Evolutionary conservation across 768 basidiomycete species (phyloP).

Genomic region (Krasilnikovozyma curviuscula): DNA sequence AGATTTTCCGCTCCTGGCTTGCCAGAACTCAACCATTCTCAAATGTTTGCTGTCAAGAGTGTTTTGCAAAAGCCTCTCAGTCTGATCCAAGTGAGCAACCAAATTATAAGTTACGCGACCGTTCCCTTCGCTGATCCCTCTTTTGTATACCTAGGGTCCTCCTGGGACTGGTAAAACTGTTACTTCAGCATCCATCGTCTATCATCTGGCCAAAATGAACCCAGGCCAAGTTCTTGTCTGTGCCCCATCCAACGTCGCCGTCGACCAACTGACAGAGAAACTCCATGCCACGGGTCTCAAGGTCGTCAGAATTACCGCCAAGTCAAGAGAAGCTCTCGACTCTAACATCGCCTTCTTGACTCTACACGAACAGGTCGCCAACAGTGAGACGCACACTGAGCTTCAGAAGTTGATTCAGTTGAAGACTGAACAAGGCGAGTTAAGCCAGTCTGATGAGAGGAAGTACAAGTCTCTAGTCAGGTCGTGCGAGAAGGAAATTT

Average conservation of each 20-base stretch:
- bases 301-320: conserved; percentile 91
- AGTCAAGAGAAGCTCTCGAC: conserved; percentile 92
- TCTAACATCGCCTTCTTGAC: conserved; percentile 89
- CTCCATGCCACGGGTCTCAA: conserved; percentile 98
- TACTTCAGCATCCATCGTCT: conserved; percentile 94
- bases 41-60: conserved; percentile 99
- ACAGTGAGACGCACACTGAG: conserved; percentile 87
- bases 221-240: conserved; percentile 97
- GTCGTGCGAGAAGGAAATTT: conserved; percentile 93
- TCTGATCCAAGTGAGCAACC: conserved; percentile 54
- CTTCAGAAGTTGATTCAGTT: conserved; percentile 94
- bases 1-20: conserved; percentile 86
- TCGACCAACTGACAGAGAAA: conserved; percentile 97
- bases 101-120: not conserved
- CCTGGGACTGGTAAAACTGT: conserved; percentile 99
- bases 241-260: conserved; percentile 96
- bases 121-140: not conserved
- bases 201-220: conserved; percentile 98
- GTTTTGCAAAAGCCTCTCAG: conserved; percentile 95
- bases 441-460: conserved; percentile 88
- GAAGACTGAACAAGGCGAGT: conserved; percentile 91
- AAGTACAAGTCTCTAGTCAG: conserved; percentile 92
- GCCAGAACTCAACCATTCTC: conserved; percentile 95
- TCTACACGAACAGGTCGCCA: conserved; percentile 90
- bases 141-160: conserved; percentile 58